Percentiles rank a stretch among this genome's conserved stretches.
Conservation (phyloP, 208 protist species). For the Leishmania tarentolae region DNA sequence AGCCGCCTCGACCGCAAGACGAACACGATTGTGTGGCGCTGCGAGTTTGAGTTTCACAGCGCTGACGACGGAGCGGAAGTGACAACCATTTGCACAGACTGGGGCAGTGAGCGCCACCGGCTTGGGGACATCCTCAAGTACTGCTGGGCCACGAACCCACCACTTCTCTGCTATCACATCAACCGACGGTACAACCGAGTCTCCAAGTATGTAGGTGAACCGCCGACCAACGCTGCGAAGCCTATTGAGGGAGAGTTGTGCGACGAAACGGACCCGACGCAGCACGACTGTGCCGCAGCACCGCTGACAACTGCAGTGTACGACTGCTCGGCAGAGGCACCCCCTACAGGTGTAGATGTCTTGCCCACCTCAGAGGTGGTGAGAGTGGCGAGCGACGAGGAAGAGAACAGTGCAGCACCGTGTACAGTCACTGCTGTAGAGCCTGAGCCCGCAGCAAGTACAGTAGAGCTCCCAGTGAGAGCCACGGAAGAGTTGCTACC, state of each 20-base stretch:
- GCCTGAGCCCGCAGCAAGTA: not conserved
- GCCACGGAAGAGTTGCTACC: conserved; percentile 1
- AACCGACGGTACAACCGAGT: conserved; percentile 80
- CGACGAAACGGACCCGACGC: not conserved
- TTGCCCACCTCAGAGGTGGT: not conserved
- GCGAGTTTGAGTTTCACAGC: conserved; percentile 74
- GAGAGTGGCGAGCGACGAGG: not conserved
- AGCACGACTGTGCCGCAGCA: not conserved
- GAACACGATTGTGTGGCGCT: conserved; percentile 84
- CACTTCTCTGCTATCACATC: conserved; percentile 80
- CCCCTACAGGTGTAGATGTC: not conserved
- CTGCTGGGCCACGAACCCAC: conserved; percentile 78
- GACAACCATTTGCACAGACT: conserved; percentile 59
- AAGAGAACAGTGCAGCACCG: not conserved
- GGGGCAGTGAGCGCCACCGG: conserved; percentile 77
- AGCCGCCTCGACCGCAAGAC: conserved; percentile 67
- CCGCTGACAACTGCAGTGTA: not conserved
- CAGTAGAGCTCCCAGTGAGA: not conserved
- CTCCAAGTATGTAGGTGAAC: conserved; percentile 46
- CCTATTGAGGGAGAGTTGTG: not conserved
- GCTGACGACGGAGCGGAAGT: not conserved
- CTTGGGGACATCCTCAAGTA: conserved; percentile 73
- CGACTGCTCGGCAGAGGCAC: not conserved
- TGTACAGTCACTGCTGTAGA: not conserved
- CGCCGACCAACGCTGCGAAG: not conserved